Percentiles rank a stretch among this genome's conserved stretches.
phyloP scores from a whole-genome alignment of 2,329 filamentous ascomycete genomes.

The Pseudopyricularia cyperi region DNA sequence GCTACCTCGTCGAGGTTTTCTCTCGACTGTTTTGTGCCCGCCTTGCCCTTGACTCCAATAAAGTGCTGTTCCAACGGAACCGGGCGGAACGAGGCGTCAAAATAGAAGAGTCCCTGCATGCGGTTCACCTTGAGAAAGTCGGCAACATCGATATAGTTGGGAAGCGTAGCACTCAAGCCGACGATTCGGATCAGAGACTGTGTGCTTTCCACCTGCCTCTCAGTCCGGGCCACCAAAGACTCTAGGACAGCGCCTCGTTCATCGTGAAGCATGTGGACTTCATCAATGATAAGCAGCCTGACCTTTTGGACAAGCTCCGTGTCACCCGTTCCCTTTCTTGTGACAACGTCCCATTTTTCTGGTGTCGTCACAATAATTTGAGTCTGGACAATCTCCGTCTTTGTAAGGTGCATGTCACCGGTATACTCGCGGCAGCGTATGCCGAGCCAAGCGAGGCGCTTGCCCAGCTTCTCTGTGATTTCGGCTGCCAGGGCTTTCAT shows the following conservation, averaged over 20 bases:
- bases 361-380: constrained; percentile 98
- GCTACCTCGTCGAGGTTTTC: constrained; percentile 81
- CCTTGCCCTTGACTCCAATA: constrained; percentile 86
- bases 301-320: constrained; percentile 98
- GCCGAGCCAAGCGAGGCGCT: constrained; percentile 84
- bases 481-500: constrained; percentile 98
- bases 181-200: constrained; percentile 95
- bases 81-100: constrained; percentile 88
- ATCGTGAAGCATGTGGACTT: constrained; percentile 98
- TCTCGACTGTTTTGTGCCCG: constrained; percentile 65
- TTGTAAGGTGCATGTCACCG: constrained; percentile 97
- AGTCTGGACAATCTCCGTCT: constrained; percentile 86
- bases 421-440: constrained; percentile 88
- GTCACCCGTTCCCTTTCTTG: constrained; percentile 90
- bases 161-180: constrained; percentile 86
- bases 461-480: constrained; percentile 87
- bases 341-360: constrained; percentile 99
- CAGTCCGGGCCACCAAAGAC: constrained; percentile 85
- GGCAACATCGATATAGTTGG: constrained; percentile 92
- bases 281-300: constrained; percentile 88
- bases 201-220: constrained; percentile 94
- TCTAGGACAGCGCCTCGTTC: constrained; percentile 93
- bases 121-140: constrained; percentile 96
- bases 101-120: constrained; percentile 87
- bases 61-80: constrained; percentile 97